Evolutionary conservation across 306 rosid species (phyloP), one percentile per base, ranked within the genome.

Genomic region (Casuarina cunninghamiana): DNA sequence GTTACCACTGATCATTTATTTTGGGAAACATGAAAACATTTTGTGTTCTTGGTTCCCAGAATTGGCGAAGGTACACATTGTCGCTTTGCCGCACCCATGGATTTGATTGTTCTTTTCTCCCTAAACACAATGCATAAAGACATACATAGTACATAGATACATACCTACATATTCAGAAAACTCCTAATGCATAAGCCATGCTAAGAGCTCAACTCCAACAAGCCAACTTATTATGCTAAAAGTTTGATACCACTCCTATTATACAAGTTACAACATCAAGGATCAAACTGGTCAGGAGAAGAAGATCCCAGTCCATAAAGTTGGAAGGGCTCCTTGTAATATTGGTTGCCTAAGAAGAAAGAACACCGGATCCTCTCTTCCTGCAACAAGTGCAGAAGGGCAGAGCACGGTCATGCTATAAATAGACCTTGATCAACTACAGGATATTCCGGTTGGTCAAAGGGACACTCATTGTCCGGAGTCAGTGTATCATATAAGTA

Each of bases 391-490:
- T 50, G 75, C 43, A 75, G 37, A 76, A 73, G 63, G 65, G 77
- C 55, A 49, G 75, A 12, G 84, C 84, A 54, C 38, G 77, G 75
- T 91, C 87, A 87, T 77, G 86, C 85, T 72, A 91, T 89, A 80
- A 88, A 93, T 65, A 91, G 91, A 76, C 98, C 87, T 81, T 93
- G 90, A 86, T 91, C 98, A 72, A 89, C 66, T 35, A 88, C 74
- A 26, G 89, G 69, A 78, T 85, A 90, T 69, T 96, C 98, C 35
- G 90, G 79, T 63, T 89, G 81, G 68, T 86, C 90, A 19, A 72
- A 79, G 26, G 87, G 82, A 77, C 76, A 82, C 73, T 84, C 88
- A 8, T 73, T 77, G 57, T 87, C 87, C 38, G 80, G 71, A 75
- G 81, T 88, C 84, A 83, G 63, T 60, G 86, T 71, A 76, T 95